Evolutionary conservation across 2,329 filamentous ascomycete species (phyloP), one percentile per base, ranked within the genome.

Genomic region (Drechmeria coniospora): DNA sequence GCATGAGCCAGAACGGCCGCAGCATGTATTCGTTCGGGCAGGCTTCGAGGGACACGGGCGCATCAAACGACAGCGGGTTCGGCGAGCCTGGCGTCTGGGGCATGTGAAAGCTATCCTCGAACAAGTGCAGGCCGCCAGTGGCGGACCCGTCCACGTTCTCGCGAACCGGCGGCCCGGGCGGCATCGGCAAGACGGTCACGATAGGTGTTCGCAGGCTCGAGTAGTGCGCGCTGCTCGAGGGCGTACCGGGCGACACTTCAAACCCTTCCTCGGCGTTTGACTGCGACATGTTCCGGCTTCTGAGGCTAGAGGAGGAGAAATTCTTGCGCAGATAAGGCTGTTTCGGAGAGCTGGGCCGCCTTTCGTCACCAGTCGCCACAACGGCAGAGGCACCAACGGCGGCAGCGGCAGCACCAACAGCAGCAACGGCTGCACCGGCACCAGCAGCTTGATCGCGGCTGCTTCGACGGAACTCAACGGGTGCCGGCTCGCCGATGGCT

Each of bases 1-100:
- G 75, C 82, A 98, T 93, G 24, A 98, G 63, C 90, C 90, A 98
- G 52, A 94, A 98, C 2, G 90, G 92, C 13, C 90, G 75, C n/a
- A 95, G 64, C 43, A 94, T 66, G 33, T 78, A 76, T 22, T 92
- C 83, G 20, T 79, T 81, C 1, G 90, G 90, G 47, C 92, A 98
- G 3, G 90, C 80, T 46, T 98, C 90, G 5, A 98, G 65, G 0
- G 83, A 72, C 14, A 77, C 66, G 9, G 86, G 86, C 1, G 74
- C 68, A 38, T 83, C 74, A 0, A 59, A 45, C 9, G 63, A 59
- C n/a, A 67, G 49, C 4, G 65, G 59, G 31, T 77, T 75, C 3
- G 76, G 71, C n/a, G 72, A 74, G 3, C 73, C 74, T 1, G 79
- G 67, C 18, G 56, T 64, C 16, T 57, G 61, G 2, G 66, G 71